Percentiles rank a stretch among this genome's conserved stretches.
phyloP scores from a whole-genome alignment of 2,329 filamentous ascomycete species.

The Alternaria incomplexa region DNA sequence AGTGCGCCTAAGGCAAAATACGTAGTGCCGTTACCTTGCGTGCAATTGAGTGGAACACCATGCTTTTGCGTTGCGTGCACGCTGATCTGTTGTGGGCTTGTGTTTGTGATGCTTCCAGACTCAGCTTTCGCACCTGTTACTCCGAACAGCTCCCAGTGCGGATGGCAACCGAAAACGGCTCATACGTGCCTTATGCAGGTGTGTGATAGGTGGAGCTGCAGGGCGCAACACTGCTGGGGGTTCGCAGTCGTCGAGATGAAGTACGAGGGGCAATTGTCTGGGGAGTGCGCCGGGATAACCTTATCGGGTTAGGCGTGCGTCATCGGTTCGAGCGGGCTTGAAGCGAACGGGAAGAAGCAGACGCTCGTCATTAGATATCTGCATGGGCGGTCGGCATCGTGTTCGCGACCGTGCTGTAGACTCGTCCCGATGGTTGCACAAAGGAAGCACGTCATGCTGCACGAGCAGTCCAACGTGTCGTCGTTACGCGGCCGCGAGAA shows the following conservation, averaged over 20 bases:
- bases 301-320: constrained; percentile 14
- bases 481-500: neutral
- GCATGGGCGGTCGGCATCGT: constrained; percentile 20
- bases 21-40: neutral
- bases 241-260: constrained; percentile 19
- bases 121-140: constrained; percentile 9
- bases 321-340: constrained; percentile 11
- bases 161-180: neutral
- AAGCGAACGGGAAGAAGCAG: constrained; percentile 24
- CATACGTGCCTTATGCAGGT: neutral
- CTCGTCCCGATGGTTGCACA: constrained; percentile 13
- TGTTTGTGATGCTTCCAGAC: neutral
- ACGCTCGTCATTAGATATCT: constrained; percentile 31
- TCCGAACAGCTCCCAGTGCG: constrained; percentile 12
- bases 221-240: constrained; percentile 15
- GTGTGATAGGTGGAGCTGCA: constrained; percentile 24
- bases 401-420: constrained; percentile 6
- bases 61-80: constrained; percentile 2
- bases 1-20: neutral
- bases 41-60: neutral
- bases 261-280: constrained; percentile 19
- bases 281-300: constrained; percentile 25
- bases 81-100: neutral
- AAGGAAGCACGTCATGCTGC: constrained; percentile 17
- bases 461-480: constrained; percentile 3